Conservation (phyloP, 306 rosid species). For the Begonia peltatifolia region DNA sequence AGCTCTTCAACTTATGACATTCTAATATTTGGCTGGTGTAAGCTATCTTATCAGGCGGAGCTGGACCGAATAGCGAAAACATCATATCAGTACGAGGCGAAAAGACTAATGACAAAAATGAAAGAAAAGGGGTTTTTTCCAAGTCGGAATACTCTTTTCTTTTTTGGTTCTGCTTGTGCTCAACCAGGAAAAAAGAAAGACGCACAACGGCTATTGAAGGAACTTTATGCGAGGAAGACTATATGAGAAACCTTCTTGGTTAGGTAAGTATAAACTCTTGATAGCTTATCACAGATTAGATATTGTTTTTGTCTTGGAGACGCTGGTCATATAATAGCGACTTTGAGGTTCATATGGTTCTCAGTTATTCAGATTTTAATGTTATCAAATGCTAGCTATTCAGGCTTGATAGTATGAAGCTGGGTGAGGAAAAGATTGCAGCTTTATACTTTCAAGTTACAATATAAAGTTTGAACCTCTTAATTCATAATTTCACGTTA, state of each 20-base stretch:
- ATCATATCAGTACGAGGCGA: slow-evolving; percentile 58
- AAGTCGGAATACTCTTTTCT: slow-evolving; percentile 38
- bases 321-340: too few species aligned
- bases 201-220: slow-evolving; percentile 52
- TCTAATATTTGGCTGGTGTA: slow-evolving; percentile 76
- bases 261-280: too few species aligned
- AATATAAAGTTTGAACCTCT: too few species aligned
- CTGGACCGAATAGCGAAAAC: slow-evolving; percentile 33
- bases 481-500: too few species aligned
- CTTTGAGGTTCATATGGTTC: too few species aligned
- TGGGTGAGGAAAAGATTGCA: too few species aligned
- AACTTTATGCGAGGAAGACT: slow-evolving; percentile 29
- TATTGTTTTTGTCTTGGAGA: too few species aligned
- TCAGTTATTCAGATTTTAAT: too few species aligned
- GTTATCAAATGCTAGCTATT: too few species aligned
- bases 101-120: slow-evolving; percentile 60
- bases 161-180: slow-evolving; percentile 52
- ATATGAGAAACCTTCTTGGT: slow-evolving; percentile 9
- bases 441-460: too few species aligned
- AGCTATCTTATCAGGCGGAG: slow-evolving; percentile 44
- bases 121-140: slow-evolving; percentile 54
- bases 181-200: slow-evolving; percentile 50
- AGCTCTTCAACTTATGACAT: slow-evolving; percentile 75
- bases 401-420: too few species aligned
- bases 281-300: too few species aligned